Evolutionary conservation across 2,329 filamentous ascomycete species (phyloP).

Genomic region (Phialocephala subalpina): DNA sequence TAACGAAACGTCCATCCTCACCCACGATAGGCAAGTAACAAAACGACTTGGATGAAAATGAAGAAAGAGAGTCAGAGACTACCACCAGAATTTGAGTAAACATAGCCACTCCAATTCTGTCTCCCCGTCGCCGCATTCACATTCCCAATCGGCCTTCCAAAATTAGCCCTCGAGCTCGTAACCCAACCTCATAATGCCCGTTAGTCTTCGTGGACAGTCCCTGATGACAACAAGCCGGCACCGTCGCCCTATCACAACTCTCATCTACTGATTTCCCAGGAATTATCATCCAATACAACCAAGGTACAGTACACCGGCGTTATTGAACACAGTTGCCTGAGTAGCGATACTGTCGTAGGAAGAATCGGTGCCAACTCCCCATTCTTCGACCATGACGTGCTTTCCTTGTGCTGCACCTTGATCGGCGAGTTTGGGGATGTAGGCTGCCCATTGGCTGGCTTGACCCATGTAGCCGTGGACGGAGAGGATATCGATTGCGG

Average conservation of each 20-base stretch:
- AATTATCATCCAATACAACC: slow-evolving; percentile 26
- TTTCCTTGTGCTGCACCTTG: slow-evolving; percentile 17
- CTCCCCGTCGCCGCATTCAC: too few species aligned
- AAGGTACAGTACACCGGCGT: slow-evolving; percentile 24
- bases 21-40: too few species aligned
- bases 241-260: background rate
- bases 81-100: too few species aligned
- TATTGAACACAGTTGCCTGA: slow-evolving; percentile 23
- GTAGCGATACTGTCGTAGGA: slow-evolving; percentile 18
- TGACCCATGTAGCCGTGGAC: slow-evolving; percentile 26
- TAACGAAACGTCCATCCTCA: too few species aligned
- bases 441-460: slow-evolving; percentile 20
- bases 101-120: too few species aligned
- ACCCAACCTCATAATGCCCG: background rate
- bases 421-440: slow-evolving; percentile 13
- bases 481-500: slow-evolving; percentile 24
- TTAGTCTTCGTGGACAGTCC: background rate
- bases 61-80: too few species aligned
- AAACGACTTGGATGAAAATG: too few species aligned
- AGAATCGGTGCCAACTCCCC: slow-evolving; percentile 19
- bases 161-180: background rate
- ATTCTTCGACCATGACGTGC: slow-evolving; percentile 25
- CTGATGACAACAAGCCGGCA: background rate
- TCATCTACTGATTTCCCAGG: slow-evolving; percentile 14
- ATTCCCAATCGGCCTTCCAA: too few species aligned